Evolutionary conservation across 257 asterid species (phyloP), one percentile per base, ranked within the genome.

Genomic region (Apocynum venetum): DNA sequence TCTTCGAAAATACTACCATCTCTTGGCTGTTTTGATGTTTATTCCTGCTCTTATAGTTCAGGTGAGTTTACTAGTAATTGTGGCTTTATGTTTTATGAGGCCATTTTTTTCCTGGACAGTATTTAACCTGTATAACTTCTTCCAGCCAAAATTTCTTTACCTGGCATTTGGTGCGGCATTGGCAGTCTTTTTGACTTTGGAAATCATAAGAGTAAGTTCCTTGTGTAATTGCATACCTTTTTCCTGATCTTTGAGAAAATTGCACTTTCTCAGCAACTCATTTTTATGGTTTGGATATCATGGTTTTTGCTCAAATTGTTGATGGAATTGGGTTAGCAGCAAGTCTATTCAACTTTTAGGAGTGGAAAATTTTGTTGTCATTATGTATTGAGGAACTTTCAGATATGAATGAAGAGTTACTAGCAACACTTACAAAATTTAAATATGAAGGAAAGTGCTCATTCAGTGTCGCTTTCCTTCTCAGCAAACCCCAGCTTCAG

Each of bases 1-100:
- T 85, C 98, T 93, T 80, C 93, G 99, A 76, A 96, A 96, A 80
- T 96, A 93, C 86, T 96, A 96, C 87, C 99, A 96, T 88, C 89
- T 96, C 77, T 82, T 93, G 91, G 98, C 97, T 14, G 98, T 91
- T 81, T 77, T 68, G 70, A 86, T 85, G 86, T 81, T 91, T 79
- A 82, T 86, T 59, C 86, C 86, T 70, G 89, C 91, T 43, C 88
- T 88, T 63, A 77, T 86, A 71, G 63, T 82, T 85, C 89, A 88
- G 87, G 88, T 85, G 79, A 86, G 68, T 76, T 76, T 20, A 57
- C 69, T 15, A 63, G 56, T 64, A n/a, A 12, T 56, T n/a, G 56
- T 80, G 25, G 61, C n/a, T 57, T 76, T 65, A 13, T 20, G 25
- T 71, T 71, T 59, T 15, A 36, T 14, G 11, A 47, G 4, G 46